Evolutionary conservation across 83 land plant genomes (phyloP).

Genomic region (Diphasiastrum complanatum): DNA sequence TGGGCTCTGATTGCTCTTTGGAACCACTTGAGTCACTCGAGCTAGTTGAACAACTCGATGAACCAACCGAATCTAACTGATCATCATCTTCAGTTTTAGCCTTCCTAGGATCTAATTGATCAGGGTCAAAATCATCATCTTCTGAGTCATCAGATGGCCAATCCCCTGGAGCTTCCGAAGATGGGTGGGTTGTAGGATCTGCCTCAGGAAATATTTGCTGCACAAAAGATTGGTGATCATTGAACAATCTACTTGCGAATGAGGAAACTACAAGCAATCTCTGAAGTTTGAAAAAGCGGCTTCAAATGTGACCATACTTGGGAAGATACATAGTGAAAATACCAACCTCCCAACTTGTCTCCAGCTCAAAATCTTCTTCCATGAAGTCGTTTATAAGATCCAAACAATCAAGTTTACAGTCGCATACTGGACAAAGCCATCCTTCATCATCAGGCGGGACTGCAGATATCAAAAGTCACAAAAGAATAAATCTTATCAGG

Average conservation of each 20-base stretch:
- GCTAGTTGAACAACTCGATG: not conserved
- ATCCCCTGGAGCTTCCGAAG: constrained; percentile 44
- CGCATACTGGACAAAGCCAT: constrained; percentile 91
- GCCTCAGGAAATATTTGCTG: constrained; percentile 75
- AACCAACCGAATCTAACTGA: constrained; percentile 11
- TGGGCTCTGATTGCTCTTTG: not conserved
- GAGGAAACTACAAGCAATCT: not conserved
- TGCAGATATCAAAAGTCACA: constrained; percentile 24
- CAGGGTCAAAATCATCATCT: constrained; percentile 92
- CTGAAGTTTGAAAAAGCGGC: not conserved
- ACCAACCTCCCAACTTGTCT: constrained; percentile 72
- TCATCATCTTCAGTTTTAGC: constrained; percentile 18
- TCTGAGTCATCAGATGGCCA: constrained; percentile 94
- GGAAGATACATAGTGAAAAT: not conserved
- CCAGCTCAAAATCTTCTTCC: constrained; percentile 56
- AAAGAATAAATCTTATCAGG: constrained; percentile 9
- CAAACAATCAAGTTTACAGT: constrained; percentile 68
- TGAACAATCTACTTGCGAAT: not conserved
- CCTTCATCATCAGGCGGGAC: constrained; percentile 96
- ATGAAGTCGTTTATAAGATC: constrained; percentile 83
- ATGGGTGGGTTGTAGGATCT: constrained; percentile 33
- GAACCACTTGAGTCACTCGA: not conserved
- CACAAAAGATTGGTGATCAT: not conserved
- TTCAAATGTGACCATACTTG: not conserved
- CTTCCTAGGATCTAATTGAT: constrained; percentile 34